Evolutionary conservation across 2,329 filamentous ascomycete genomes (phyloP), one percentile per base, ranked within the genome.

Genomic region (Ophiostoma ips): DNA sequence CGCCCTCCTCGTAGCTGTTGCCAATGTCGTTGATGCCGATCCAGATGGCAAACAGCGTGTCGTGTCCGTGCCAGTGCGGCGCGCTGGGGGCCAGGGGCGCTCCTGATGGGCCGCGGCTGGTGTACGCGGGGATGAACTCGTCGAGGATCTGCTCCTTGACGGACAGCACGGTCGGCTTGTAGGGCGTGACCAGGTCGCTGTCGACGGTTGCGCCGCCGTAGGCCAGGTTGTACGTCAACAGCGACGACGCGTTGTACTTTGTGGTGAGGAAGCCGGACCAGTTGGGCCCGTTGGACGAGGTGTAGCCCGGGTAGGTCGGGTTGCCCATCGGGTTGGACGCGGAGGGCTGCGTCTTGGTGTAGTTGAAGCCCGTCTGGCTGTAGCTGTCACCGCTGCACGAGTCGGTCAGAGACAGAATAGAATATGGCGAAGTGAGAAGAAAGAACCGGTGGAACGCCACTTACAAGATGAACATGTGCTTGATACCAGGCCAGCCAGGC

Each of bases 241-340:
- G 56, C 0, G 63, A 58, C 0, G 68, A 67, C 0, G 59, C 55
- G 56, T 73, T 72, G 58, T 68, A 64, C 46, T 64, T 57, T 5
- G 64, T 65, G 1, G 66, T 64, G 15, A 73, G 59, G 52, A 69
- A 68, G 48, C 66, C 71, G 15, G 72, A 63, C 70, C 70, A 74
- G 60, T 74, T 73, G 40, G 66, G 56, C 3, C 71, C 72, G 37
- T 68, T 69, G 19, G 63, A 61, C 18, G 68, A 65, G 9, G 72
- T 73, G 53, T 62, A 69, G n/a, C 71, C 68, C 0, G 70, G 71
- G 41, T 72, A 72, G 2, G 64, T 45, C 1, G 79, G 78, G 62
- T 83, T 83, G 10, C 79, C 79, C 54, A 83, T 65, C 0, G 78
- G 76, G 57, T 79, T 77, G 6, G 63, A 61, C 5, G 65, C 53